These are phyloP conservation scores for Populus deltoides DNA, from an alignment of 345 rosid species.

Conservation along the genomic window DNA sequence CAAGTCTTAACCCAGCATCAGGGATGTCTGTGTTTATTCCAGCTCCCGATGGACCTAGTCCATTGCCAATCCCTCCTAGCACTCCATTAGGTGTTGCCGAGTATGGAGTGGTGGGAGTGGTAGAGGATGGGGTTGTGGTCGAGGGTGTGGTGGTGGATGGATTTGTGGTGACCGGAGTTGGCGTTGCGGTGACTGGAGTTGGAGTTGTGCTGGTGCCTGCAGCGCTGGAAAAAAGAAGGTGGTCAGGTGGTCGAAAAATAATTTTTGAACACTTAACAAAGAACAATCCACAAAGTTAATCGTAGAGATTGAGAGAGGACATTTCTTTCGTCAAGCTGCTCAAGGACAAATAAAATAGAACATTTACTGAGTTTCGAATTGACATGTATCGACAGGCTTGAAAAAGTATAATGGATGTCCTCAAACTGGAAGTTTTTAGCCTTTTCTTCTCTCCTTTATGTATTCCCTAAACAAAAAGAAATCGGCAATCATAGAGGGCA, in stretches of 20 bases:
- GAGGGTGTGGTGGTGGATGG: constrained; percentile 31
- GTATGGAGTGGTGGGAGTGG: constrained; percentile 21
- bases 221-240: constrained; percentile 5
- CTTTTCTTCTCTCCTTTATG: no score
- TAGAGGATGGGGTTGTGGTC: constrained; percentile 27
- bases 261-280: neutral
- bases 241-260: neutral
- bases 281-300: neutral
- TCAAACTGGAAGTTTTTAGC: no score
- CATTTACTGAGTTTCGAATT: no score
- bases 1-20: constrained; percentile 29
- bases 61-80: constrained; percentile 45
- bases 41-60: constrained; percentile 41
- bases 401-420: no score
- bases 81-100: constrained; percentile 42
- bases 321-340: no score
- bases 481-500: no score
- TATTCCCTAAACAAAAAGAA: no score
- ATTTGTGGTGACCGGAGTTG: constrained; percentile 16
- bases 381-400: no score
- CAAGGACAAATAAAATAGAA: neutral
- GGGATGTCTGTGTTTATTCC: constrained; percentile 45
- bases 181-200: constrained; percentile 25
- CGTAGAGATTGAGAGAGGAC: neutral
- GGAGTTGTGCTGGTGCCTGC: constrained; percentile 24